Percentiles rank a stretch among this genome's conserved stretches.
phyloP scores from a whole-genome alignment of 345 rosid species.

The Trapa incisa region DNA sequence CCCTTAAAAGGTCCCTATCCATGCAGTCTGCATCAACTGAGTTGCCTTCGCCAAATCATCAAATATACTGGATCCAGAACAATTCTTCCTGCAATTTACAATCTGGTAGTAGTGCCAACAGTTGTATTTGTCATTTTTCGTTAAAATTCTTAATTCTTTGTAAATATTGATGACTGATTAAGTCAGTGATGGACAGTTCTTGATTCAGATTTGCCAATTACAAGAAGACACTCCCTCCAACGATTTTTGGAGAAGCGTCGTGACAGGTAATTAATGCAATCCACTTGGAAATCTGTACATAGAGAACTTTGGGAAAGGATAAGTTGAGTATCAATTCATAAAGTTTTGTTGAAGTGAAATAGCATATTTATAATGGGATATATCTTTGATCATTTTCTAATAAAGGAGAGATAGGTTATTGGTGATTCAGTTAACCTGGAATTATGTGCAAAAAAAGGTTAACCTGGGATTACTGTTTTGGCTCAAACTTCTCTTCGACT shows the following conservation, averaged over 20 bases:
- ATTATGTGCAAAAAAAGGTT: background rate
- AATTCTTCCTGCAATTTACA: conserved; percentile 53
- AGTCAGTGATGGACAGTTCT: background rate
- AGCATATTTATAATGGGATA: background rate
- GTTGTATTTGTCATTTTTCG: background rate
- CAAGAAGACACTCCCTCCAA: conserved; percentile 87
- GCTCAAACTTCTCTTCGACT: too few relatives aligned
- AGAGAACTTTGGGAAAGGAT: background rate
- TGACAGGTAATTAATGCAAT: conserved; percentile 48
- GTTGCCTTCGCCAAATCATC: conserved; percentile 42
- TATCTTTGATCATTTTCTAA: background rate
- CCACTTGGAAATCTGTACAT: background rate
- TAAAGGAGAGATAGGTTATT: background rate
- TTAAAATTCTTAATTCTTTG: background rate
- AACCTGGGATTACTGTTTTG: too few relatives aligned
- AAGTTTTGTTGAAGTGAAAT: background rate
- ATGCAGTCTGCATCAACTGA: conserved; percentile 55
- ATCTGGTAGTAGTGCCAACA: conserved; percentile 39
- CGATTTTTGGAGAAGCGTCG: conserved; percentile 80
- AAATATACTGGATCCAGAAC: conserved; percentile 32
- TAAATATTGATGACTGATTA: conserved; percentile 5
- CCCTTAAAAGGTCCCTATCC: conserved; percentile 69
- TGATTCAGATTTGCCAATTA: conserved; percentile 59
- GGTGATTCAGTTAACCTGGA: background rate
- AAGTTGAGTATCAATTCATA: background rate